A percentile compares a stretch with the other conserved stretches of the same genome.
These are phyloP conservation scores for Phytopythium chamaehyphon DNA, from an alignment of 352 stramenopile genomes.

Conservation along the genomic window DNA sequence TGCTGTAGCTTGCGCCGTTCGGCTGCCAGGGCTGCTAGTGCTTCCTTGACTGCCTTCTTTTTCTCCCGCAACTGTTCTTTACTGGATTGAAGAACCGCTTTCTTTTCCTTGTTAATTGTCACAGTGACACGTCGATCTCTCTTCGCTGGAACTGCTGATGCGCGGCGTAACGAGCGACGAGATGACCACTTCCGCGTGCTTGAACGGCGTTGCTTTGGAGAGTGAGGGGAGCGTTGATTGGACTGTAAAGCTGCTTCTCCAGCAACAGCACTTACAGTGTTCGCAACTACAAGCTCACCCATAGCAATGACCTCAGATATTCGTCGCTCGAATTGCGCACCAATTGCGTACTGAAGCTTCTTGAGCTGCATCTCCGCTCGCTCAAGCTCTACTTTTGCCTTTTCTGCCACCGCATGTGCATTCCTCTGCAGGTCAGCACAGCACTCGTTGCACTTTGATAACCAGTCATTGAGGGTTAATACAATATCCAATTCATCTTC, in stretches of 20 bases:
- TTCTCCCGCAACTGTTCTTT: slow-evolving; percentile 36
- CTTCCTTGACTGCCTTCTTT: slow-evolving; percentile 33
- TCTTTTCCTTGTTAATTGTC: slow-evolving; percentile 52
- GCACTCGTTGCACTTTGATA: slow-evolving; percentile 52
- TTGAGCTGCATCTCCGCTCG: slow-evolving; percentile 55
- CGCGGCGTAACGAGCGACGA: background rate
- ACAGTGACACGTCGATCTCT: slow-evolving; percentile 33
- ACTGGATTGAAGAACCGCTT: slow-evolving; percentile 41
- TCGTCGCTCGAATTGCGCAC: slow-evolving; percentile 49
- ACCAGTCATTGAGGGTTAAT: slow-evolving; percentile 57
- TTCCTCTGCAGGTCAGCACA: slow-evolving; percentile 37
- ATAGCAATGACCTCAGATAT: slow-evolving; percentile 35
- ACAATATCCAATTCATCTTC: slow-evolving; percentile 24
- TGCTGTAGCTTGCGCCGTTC: slow-evolving; percentile 34
- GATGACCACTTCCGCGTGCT: background rate
- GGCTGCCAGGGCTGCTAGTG: slow-evolving; percentile 18
- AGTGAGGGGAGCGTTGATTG: background rate
- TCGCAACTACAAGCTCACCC: background rate
- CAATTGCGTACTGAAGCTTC: slow-evolving; percentile 53
- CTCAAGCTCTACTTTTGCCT: slow-evolving; percentile 39
- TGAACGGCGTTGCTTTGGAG: background rate
- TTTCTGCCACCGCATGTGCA: slow-evolving; percentile 27
- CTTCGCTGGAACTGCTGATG: slow-evolving; percentile 1
- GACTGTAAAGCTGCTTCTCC: background rate
- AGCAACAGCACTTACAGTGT: background rate